Percentiles rank a stretch among this genome's conserved stretches.
Conservation (phyloP, 2,329 filamentous ascomycete species). For the Emergomyces pasteurianus region DNA sequence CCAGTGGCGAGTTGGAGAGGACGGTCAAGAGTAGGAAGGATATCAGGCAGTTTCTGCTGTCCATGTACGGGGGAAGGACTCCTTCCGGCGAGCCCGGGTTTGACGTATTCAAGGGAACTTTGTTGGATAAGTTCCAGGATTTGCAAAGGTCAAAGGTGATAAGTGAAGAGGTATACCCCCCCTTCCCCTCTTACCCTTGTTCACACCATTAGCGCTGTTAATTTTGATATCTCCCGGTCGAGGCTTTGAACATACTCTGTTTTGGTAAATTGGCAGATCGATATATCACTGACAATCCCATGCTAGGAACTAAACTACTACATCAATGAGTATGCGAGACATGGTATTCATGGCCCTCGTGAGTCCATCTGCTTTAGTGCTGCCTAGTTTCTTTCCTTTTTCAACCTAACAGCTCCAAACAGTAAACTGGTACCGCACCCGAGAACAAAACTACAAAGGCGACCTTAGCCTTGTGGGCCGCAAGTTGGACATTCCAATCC, state of each 20-base stretch:
- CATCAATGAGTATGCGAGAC: conserved; percentile 54
- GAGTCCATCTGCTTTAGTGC: conserved; percentile 17
- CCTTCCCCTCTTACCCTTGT: no score
- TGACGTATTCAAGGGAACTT: conserved; percentile 47
- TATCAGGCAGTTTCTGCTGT: conserved; percentile 58
- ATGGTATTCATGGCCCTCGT: conserved; percentile 64
- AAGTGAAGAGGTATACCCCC: conserved; percentile 40
- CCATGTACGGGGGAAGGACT: conserved; percentile 56
- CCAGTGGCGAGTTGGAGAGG: conserved; percentile 53
- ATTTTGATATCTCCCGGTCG: not conserved
- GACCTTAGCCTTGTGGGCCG: conserved; percentile 39
- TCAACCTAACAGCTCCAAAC: not conserved
- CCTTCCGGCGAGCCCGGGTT: conserved; percentile 47
- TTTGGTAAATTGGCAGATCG: not conserved
- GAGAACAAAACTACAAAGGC: conserved; percentile 62
- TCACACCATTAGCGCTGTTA: not conserved
- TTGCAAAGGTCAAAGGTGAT: conserved; percentile 50
- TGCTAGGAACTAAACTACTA: conserved; percentile 63
- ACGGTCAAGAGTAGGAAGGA: conserved; percentile 46
- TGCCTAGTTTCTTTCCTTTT: not conserved
- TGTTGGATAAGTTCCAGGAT: conserved; percentile 50
- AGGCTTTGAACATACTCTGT: conserved; percentile 2
- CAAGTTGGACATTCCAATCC: conserved; percentile 48
- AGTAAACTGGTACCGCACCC: conserved; percentile 79
- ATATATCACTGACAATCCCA: not conserved